Evolutionary conservation across 2,329 filamentous ascomycete genomes (phyloP).

Genomic region (Botryotinia convoluta): DNA sequence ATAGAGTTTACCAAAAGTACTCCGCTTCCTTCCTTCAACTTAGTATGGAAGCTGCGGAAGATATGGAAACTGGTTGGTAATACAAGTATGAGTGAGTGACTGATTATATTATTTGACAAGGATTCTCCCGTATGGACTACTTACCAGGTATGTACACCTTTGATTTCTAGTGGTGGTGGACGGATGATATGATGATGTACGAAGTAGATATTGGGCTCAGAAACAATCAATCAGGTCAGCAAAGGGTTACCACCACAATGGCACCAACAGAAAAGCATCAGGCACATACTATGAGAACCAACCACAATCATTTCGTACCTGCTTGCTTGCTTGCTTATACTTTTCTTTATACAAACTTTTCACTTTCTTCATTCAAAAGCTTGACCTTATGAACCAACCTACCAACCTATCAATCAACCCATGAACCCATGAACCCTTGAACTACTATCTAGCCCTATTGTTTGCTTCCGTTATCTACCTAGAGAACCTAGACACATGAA

Average conservation of each 20-base stretch:
- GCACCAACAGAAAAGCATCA: not conserved
- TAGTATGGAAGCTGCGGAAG: not conserved
- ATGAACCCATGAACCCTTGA: not conserved
- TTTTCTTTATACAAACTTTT: not conserved
- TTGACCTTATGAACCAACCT: not conserved
- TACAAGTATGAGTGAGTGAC: not conserved
- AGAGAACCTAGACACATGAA: not conserved
- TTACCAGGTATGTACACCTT: not conserved
- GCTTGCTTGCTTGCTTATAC: not conserved
- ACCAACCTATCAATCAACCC: not conserved
- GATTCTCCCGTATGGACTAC: not conserved
- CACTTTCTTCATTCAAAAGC: not conserved
- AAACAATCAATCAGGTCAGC: not conserved
- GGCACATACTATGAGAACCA: not conserved
- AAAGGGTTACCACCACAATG: not conserved
- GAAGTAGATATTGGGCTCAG: not conserved
- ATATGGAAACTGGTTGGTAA: not conserved
- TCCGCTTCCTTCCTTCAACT: not conserved
- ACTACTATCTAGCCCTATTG: not conserved
- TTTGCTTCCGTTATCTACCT: not conserved
- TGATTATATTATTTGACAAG: not conserved
- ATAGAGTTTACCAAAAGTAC: not conserved
- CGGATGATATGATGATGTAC: not conserved
- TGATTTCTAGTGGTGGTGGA: not conserved
- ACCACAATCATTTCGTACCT: not conserved